phyloP scores from a whole-genome alignment of 805 yeast genomes.

The Cyberlindnera saturnus region DNA sequence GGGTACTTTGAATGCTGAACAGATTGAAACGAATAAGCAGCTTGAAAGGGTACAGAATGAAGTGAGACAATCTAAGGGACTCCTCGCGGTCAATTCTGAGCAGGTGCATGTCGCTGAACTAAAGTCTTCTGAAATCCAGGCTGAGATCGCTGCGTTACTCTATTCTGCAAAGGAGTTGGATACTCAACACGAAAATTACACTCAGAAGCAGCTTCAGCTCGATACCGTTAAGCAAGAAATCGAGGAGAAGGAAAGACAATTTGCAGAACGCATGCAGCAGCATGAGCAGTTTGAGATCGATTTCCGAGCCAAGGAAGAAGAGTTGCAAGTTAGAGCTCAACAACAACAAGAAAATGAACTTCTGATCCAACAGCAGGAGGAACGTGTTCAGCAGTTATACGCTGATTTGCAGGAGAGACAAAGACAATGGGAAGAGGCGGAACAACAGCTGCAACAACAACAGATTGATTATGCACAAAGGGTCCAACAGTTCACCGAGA shows the following conservation, averaged over 20 bases:
- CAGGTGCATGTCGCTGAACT: conserved; percentile 64
- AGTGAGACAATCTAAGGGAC: conserved; percentile 54
- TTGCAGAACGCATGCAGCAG: conserved; percentile 25
- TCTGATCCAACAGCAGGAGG: conserved; percentile 31
- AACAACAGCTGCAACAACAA: conserved; percentile 33
- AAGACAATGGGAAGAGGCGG: conserved; percentile 32
- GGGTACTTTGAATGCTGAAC: conserved; percentile 60
- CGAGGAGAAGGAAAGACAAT: conserved; percentile 32
- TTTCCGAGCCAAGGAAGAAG: conserved; percentile 19
- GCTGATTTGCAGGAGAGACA: conserved; percentile 31
- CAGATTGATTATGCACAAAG: conserved; percentile 32
- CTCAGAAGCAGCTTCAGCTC: conserved; percentile 29
- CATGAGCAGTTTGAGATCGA: conserved; percentile 13
- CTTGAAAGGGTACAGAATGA: conserved; percentile 47
- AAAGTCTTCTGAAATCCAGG: conserved; percentile 37
- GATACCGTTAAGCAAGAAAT: conserved; percentile 24
- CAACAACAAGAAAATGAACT: conserved; percentile 32
- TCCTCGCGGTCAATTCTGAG: conserved; percentile 58
- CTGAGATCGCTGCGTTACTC: conserved; percentile 30
- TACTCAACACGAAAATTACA: conserved; percentile 33
- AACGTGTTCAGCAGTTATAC: conserved; percentile 29
- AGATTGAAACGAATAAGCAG: conserved; percentile 50
- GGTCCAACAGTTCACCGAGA: conserved; percentile 33
- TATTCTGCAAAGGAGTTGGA: conserved; percentile 30
- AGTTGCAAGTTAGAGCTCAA: conserved; percentile 26